Evolutionary conservation across 176 grass and related monocot species (phyloP).

Genomic region (Aegilops sharonensis): DNA sequence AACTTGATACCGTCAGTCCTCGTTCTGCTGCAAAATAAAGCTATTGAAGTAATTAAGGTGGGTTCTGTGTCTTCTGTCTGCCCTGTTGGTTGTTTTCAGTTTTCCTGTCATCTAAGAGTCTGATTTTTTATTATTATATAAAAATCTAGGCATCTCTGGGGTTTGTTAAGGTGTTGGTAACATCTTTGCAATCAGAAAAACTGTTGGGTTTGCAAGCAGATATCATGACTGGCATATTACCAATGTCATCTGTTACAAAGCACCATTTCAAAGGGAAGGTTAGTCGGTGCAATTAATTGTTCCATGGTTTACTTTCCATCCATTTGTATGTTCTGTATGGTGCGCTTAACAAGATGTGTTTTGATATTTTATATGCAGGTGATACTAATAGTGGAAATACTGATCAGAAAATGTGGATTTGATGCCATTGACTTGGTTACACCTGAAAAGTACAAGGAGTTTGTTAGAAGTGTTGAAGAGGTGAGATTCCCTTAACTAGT

Average conservation of each 20-base stretch:
- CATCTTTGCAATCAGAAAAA: constrained; percentile 72
- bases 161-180: constrained; percentile 96
- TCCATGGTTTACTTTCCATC: constrained; percentile 17
- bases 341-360: not conserved
- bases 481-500: constrained; percentile 28
- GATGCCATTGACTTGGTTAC: constrained; percentile 58
- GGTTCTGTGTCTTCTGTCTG: constrained; percentile 12
- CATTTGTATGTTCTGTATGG: constrained; percentile 8
- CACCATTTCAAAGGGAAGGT: constrained; percentile 93
- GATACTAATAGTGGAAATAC: constrained; percentile 79
- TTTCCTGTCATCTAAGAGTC: constrained; percentile 8
- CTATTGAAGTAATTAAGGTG: constrained; percentile 89
- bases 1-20: constrained; percentile 90
- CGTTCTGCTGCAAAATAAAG: constrained; percentile 83
- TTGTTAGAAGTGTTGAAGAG: constrained; percentile 66
- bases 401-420: constrained; percentile 89
- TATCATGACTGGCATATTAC: constrained; percentile 74
- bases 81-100: constrained; percentile 7
- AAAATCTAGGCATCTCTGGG: constrained; percentile 78
- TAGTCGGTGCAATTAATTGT: constrained; percentile 20
- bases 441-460: constrained; percentile 69
- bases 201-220: constrained; percentile 64
- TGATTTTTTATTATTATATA: constrained; percentile 14
- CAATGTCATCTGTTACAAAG: constrained; percentile 66
- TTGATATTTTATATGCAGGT: constrained; percentile 51